Percentiles rank a stretch among this genome's conserved stretches.
These are phyloP conservation scores for Penicillium bovifimosum DNA, from an alignment of 495 filamentous ascomycete species.

Conservation along the genomic window DNA sequence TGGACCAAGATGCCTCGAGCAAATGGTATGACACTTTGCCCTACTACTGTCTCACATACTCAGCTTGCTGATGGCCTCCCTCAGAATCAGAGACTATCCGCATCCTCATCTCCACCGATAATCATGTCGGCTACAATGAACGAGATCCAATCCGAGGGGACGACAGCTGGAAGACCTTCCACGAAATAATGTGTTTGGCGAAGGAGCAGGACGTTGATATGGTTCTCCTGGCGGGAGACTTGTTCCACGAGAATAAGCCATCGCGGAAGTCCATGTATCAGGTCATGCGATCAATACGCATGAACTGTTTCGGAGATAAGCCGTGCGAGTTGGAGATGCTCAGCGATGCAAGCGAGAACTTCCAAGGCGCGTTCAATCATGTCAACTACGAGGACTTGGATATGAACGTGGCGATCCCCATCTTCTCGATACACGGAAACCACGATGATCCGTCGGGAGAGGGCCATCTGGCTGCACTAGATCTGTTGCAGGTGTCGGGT, in stretches of 20 bases:
- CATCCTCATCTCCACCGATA: conserved; percentile 90
- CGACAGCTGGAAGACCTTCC: conserved; percentile 94
- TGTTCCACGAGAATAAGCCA: conserved; percentile 98
- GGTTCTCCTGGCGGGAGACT: conserved; percentile 88
- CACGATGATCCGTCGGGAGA: conserved; percentile 97
- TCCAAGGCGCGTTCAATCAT: conserved; percentile 77
- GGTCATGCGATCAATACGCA: conserved; percentile 86
- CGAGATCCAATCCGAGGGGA: conserved; percentile 88
- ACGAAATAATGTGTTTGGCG: conserved; percentile 90
- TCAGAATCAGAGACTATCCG: conserved; percentile 84
- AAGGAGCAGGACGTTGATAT: conserved; percentile 89
- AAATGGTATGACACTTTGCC: conserved; percentile 15
- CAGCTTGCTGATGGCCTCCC: not conserved
- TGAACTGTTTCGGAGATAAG: conserved; percentile 91
- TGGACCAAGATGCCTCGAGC: conserved; percentile 23
- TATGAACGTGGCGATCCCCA: conserved; percentile 94
- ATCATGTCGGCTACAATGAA: conserved; percentile 95
- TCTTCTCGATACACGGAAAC: conserved; percentile 98
- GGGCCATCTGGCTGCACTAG: conserved; percentile 81
- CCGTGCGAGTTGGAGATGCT: conserved; percentile 94
- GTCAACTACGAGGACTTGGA: conserved; percentile 98
- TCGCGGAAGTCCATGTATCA: conserved; percentile 96
- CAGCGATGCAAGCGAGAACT: conserved; percentile 84
- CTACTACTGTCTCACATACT: not conserved
- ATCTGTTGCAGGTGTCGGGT: conserved; percentile 85